Base-by-base conservation (phyloP, 495 filamentous ascomycete species). In the Xylaria grammica region DNA sequence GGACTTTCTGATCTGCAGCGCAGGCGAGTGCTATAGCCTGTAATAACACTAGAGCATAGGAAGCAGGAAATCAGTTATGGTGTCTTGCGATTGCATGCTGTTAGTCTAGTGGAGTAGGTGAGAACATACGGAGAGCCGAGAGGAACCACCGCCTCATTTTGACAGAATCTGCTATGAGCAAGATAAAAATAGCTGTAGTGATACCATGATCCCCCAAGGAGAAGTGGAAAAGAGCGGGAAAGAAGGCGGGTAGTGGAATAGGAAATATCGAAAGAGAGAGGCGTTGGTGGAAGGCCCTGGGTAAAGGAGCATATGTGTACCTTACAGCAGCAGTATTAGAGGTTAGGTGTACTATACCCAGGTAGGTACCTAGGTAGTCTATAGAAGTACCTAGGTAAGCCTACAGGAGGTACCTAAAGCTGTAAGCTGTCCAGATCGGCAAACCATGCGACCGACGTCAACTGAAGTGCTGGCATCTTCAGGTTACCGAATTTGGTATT, bases 51-150 rank as follows among this genome's bases (percentile, higher is more conserved):
- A 27, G 3, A 50, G 44, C 44, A 9, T 22, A 36, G 44, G 3
- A 59, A 45, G 44, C 3, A 34, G 45, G 0, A 3, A 4, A 7
- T 65, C 36, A 59, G 62, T 49, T 15, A 50, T 40, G 15, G 26
- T 7, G 10, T 48, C 32, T 50, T 15, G 52, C 2, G 50, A 34
- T 49, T 19, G 1, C 20, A 40, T n/a, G 51, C 3, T 29, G 52
- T 8, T 8, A 19, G 26, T 20, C 29, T 1, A 29, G 17, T 48
- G 34, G 46, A 45, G 29, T n/a, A n/a, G n/a, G n/a, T n/a, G n/a
- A n/a, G n/a, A n/a, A 72, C 81, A 49, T 76, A 83, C 81, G 76
- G 70, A 75, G 72, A 55, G 77, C 51, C 69, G 77, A 79, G 62
- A 78, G 45, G 64, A 78, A 64, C 70, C 71, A 77, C 65, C 65